Evolutionary conservation across 1,284 basidiomycete genomes (phyloP), one percentile per base, ranked within the genome.

Genomic region (Ganoderma lingzhi): DNA sequence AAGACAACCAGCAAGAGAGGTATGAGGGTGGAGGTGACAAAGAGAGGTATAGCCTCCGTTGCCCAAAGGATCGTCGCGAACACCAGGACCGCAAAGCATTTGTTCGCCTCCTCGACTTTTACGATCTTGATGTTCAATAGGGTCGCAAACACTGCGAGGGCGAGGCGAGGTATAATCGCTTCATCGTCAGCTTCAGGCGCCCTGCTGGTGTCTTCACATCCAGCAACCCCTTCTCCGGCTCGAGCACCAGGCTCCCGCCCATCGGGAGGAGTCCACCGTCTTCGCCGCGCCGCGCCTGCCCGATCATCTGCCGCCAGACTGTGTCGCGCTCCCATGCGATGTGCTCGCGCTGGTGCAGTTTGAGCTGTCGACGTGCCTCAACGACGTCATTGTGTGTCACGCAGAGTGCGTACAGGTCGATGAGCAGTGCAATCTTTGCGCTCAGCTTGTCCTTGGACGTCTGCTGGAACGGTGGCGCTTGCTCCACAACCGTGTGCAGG

Each of bases 231-330:
- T 82, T 80, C 67, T 88, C 85, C 55, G 87, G 83, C 44, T 86
- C 84, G 32, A 85, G 84, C 41, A 89, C 82, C 48, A 92, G 84
- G 15, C 85, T 86, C 3, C 79, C 85, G 44, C 84, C 86, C n/a
- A 85, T 80, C 23, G 81, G 81, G 62, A 81, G 80, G 1, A 84
- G 80, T 53, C 76, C 81, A 23, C 80, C 81, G 37, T 83, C 84
- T 3, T 77, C 78, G 35, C 92, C 93, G 12, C 90, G 87, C 61
- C 96, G 89, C 76, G 96, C 95, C 42, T 92, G 90, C 15, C 93
- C 93, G 74, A 99, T 96, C 97, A 99, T 99, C 80, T 97, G 95
- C 37, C 97, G 88, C 97, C 97, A 99, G 5, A 99, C 94, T 0
- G 95, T 97, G 77, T 97, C 95, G 59, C 96, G 89, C 77, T 97